Conservation (phyloP, 306 rosid species). For the Dryas octopetala region DNA sequence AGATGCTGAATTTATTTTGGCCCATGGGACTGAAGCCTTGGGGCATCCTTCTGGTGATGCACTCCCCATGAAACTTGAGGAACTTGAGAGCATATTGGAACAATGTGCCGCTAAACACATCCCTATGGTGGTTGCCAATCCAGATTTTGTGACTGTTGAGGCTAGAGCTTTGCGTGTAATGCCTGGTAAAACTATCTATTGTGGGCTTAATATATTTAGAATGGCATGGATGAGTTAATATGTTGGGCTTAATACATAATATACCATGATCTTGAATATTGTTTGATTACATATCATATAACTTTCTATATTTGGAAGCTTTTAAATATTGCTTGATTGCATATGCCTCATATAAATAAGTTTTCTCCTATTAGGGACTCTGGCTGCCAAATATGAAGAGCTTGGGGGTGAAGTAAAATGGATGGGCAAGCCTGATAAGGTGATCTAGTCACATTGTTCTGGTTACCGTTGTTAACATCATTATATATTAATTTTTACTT, state of each 20-base stretch:
- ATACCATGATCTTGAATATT: background rate
- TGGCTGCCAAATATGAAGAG: constrained; percentile 85
- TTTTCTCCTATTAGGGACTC: constrained; percentile 52
- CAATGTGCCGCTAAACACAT: constrained; percentile 72
- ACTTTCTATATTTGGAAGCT: no score
- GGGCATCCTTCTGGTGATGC: constrained; percentile 68
- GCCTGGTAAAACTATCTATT: constrained; percentile 67
- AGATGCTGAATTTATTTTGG: constrained; percentile 92
- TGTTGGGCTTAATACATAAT: background rate
- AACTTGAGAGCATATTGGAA: constrained; percentile 70
- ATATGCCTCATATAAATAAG: constrained; percentile 17
- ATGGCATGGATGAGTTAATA: background rate
- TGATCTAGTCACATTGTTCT: constrained; percentile 25
- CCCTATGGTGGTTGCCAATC: constrained; percentile 99
- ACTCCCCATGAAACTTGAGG: constrained; percentile 65
- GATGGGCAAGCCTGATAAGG: constrained; percentile 99
- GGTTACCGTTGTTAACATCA: constrained; percentile 13
- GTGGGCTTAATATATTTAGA: background rate
- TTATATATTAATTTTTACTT: constrained; percentile 1
- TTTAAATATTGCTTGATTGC: background rate
- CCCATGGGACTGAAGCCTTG: constrained; percentile 93
- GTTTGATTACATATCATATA: background rate
- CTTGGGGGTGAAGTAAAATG: constrained; percentile 96
- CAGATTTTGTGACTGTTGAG: constrained; percentile 94
- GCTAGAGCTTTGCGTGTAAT: constrained; percentile 81